Base-by-base conservation (phyloP, 352 stramenopile genomes). In the Pythium myriotylum region DNA sequence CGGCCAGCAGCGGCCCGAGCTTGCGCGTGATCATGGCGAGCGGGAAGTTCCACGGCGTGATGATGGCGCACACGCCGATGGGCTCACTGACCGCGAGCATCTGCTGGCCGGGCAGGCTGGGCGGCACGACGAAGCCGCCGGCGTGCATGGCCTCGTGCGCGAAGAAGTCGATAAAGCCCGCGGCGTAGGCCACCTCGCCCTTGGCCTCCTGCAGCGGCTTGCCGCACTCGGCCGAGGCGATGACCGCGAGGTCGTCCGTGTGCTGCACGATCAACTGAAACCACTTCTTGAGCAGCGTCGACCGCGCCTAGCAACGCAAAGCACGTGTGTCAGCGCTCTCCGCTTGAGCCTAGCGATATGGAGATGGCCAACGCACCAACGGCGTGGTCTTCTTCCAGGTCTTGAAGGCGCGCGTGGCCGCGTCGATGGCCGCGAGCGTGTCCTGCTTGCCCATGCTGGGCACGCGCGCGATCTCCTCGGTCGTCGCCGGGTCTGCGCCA, bases 11-110 rank as follows among this genome's bases (percentile, higher is more conserved):
- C 4, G 95, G 94, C 9, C 77, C 95, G 13, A 97, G 79, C 73
- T 99, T 99, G n/a, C 97, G 80, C 23, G 96, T 98, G 56, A 99
- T 97, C 97, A 99, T 99, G 7, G 95, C 96, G 33, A 97, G 72
- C 5, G 97, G 97, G 37, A 43, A 43, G 37, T 43, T 43, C 37
- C 37, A 43, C 37, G 37, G 37, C 37, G 37, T 43, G 37, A 68
- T 99, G 99, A 76, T 99, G 27, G 75, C 92, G 59, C 79, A 95
- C n/a, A 99, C 93, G 46, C 97, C 97, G 10, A 99, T 87, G 5
- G 96, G 92, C 73, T 99, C 77, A 41, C 87, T 88, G 12, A 89
- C 67, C 1, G 76, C 84, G 35, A 96, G 67, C 49, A 97, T 74
- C 46, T 81, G 76, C 54, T 91, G 74, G 24, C 85, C 72, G 3